phyloP scores from a whole-genome alignment of 2,329 filamentous ascomycete species.

The Colletotrichum sp. region DNA sequence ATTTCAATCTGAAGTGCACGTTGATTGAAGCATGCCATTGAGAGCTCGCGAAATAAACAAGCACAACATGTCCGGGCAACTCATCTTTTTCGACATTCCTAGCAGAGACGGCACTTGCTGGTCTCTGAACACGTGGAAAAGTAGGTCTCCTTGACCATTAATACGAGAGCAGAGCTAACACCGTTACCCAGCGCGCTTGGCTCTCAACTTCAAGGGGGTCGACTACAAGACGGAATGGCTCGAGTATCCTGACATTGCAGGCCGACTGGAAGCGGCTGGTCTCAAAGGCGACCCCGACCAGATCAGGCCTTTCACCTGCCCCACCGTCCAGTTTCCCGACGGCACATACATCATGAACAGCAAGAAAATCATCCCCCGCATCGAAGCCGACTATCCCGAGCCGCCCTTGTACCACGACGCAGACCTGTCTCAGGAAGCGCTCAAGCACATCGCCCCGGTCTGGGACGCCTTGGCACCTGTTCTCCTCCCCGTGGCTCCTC shows the following conservation, averaged over 20 bases:
- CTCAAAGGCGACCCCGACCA: slow-evolving; percentile 50
- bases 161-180: background rate
- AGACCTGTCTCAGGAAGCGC: slow-evolving; percentile 49
- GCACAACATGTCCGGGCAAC: slow-evolving; percentile 23
- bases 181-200: slow-evolving; percentile 59
- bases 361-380: slow-evolving; percentile 57
- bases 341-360: slow-evolving; percentile 70
- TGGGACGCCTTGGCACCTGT: slow-evolving; percentile 41
- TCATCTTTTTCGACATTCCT: slow-evolving; percentile 68
- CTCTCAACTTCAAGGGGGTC: slow-evolving; percentile 71
- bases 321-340: slow-evolving; percentile 59
- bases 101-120: slow-evolving; percentile 51
- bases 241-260: slow-evolving; percentile 70
- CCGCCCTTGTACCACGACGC: slow-evolving; percentile 65
- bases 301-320: slow-evolving; percentile 54
- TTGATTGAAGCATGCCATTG: background rate
- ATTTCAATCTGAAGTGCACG: background rate
- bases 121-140: slow-evolving; percentile 77
- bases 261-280: slow-evolving; percentile 51
- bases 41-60: background rate
- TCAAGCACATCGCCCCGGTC: slow-evolving; percentile 39
- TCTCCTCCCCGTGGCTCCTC: slow-evolving; percentile 53
- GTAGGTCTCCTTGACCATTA: slow-evolving; percentile 39
- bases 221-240: slow-evolving; percentile 74
- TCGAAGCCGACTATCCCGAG: slow-evolving; percentile 64